Evolutionary conservation across 768 basidiomycete genomes (phyloP), one percentile per base, ranked within the genome.

Genomic region (Tubosaeta brunneosetosa): DNA sequence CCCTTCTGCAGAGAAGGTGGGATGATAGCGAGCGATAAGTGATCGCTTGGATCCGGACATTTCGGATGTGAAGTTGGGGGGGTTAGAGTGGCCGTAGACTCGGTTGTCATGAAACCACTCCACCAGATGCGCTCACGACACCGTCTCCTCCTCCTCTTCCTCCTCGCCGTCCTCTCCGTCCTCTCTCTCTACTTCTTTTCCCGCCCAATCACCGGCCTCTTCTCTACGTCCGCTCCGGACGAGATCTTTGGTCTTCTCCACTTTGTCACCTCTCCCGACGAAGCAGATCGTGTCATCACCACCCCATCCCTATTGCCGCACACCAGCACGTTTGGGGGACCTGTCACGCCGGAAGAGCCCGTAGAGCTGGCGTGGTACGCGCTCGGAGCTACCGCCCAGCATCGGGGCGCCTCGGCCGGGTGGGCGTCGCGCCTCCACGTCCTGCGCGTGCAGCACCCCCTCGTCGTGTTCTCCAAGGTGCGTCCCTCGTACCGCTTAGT

Each of bases 401-500:
- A 6, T 46, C 3, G 29, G 34, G 4, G 33, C 33, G 12, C 11
- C 10, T 34, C 33, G 80, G 81, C 51, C 56, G 33, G 66, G 10
- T 61, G 66, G 66, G 42, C 51, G 2, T 50, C 69, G 54, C 72
- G 79, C 40, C 66, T 75, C 16, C 63, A 62, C 40, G 61, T 60
- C 19, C 59, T 90, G 44, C 71, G 78, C 34, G 61, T 73, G 16
- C 66, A 79, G 31, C 74, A 79, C 59, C 89, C 89, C 2, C 68
- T 92, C 7, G 73, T 91, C 42, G 82, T 92, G 12, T 91, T 92
- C 61, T 91, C 88, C 75, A 92, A 92, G 76, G 87, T 85, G 50
- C 31, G 75, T 67, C 41, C 6, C 40, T 9, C 7, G 17, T 16
- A 12, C 25, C n/a, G 1, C 17, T 8, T 4, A n/a, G 36, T 9